Base-by-base conservation (phyloP, 139 green algal species). In the Mesostigma viride region DNA sequence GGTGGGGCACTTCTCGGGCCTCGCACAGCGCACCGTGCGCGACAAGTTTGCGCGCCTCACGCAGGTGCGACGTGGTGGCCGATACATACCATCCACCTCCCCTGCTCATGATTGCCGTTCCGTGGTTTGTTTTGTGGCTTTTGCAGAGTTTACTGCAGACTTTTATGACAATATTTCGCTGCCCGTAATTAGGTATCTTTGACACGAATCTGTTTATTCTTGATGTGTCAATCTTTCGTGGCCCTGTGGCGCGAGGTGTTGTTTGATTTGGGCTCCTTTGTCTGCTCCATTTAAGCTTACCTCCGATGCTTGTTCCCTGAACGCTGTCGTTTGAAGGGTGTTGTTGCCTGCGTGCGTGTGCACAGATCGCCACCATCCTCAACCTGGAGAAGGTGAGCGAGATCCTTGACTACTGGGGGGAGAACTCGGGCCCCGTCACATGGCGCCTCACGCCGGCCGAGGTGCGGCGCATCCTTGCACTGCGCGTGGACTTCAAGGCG, bases 1-100 rank as follows among this genome's bases (percentile, higher is more conserved):
- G 24, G 80, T 94, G 17, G 24, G 67, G 26, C 72, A 79, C 31
- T 71, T 91, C n/a, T 83, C 77, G 2, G 86, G 88, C 34, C 65
- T 95, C 30, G 91, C 83, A 0, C 48, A 67, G 17, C 75, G 86
- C 35, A 86, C 89, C 0, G 87, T 97, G 63, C 75, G 91, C 1
- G 91, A 97, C 74, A 93, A 94, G 73, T 94, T 97, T 70, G 81
- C 90, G 17, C 70, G 85, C 28, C 82, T 97, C 2, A 88, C 67
- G 31, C 40, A 53, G 40, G 40, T 53, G 17, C 40, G 17, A 24
- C 40, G 14, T 24, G 14, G 40, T 53, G 40, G 14, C 62, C 65
- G 62, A 69, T 69, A 11, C 8, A 8, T 8, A 48, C 40, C 8
- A 48, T 48, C 40, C 40, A n/a, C 8, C 8, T n/a, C 40, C 40